Conservation (phyloP, 768 basidiomycete species). For the Calvatia gigantea region DNA sequence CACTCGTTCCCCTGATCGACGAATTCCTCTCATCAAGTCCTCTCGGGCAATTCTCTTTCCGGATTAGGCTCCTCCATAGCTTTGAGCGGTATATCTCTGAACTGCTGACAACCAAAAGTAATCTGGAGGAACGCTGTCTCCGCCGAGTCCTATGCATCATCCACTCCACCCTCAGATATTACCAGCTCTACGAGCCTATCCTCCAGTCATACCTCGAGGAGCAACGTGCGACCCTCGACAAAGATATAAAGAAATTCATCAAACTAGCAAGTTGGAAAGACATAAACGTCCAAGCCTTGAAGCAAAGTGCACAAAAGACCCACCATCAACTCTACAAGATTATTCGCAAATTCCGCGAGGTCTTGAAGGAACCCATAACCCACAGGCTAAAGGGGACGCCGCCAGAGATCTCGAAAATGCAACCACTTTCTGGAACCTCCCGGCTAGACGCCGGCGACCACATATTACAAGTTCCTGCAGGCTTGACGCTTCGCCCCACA, state of each 20-base stretch:
- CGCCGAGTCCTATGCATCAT: constrained; percentile 56
- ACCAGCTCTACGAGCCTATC: constrained; percentile 50
- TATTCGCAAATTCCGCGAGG: constrained; percentile 87
- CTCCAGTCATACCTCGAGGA: constrained; percentile 46
- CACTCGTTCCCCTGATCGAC: constrained; percentile 74
- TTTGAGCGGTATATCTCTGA: constrained; percentile 53
- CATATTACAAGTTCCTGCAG: background rate
- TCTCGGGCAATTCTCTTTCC: constrained; percentile 76
- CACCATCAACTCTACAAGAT: constrained; percentile 90
- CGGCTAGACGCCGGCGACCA: background rate
- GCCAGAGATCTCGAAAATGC: constrained; percentile 33
- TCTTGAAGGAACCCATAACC: constrained; percentile 70
- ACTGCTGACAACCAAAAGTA: constrained; percentile 30
- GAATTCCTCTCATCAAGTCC: constrained; percentile 72
- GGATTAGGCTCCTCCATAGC: constrained; percentile 64
- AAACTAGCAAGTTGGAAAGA: constrained; percentile 99
- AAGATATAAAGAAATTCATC: constrained; percentile 79
- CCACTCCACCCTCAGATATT: constrained; percentile 57
- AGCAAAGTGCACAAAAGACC: constrained; percentile 84
- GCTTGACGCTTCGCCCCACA: background rate
- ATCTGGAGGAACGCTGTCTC: constrained; percentile 30
- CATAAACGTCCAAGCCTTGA: constrained; percentile 89
- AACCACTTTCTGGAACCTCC: constrained; percentile 12
- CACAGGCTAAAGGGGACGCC: constrained; percentile 34
- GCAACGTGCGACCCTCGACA: constrained; percentile 65